These are phyloP conservation scores for Serendipita sp. DNA, from an alignment of 1,284 basidiomycete genomes.

Conservation along the genomic window DNA sequence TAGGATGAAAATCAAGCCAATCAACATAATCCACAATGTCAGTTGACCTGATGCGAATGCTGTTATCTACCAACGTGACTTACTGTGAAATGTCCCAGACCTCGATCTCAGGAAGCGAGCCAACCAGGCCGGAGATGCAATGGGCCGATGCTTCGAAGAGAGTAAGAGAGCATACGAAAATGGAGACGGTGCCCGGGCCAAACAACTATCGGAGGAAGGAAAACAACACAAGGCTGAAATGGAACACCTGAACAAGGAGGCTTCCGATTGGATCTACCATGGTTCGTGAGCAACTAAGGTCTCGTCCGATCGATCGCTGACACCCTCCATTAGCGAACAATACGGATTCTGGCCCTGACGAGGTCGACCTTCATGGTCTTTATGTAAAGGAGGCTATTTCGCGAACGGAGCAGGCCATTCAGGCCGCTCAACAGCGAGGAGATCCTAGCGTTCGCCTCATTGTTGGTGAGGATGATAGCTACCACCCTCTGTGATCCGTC, in stretches of 20 bases:
- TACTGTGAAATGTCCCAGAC: slow-evolving; percentile 20
- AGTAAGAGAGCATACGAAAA: slow-evolving; percentile 53
- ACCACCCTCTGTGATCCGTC: background rate
- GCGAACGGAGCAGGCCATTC: slow-evolving; percentile 53
- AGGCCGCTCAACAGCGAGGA: slow-evolving; percentile 51
- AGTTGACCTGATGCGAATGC: slow-evolving; percentile 9
- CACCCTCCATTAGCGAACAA: slow-evolving; percentile 58
- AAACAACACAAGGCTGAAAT: slow-evolving; percentile 70
- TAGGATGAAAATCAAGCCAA: slow-evolving; percentile 53
- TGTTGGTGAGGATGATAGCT: slow-evolving; percentile 44
- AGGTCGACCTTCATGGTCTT: slow-evolving; percentile 81
- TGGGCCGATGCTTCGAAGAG: slow-evolving; percentile 53
- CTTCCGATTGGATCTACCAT: slow-evolving; percentile 78
- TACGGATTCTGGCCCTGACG: slow-evolving; percentile 52
- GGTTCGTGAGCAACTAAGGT: slow-evolving; percentile 29
- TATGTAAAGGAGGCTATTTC: slow-evolving; percentile 88
- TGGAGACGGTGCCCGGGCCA: slow-evolving; percentile 68
- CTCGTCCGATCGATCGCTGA: background rate
- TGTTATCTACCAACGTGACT: slow-evolving; percentile 15
- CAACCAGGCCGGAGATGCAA: slow-evolving; percentile 23
- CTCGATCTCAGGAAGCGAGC: slow-evolving; percentile 18
- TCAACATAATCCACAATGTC: slow-evolving; percentile 50
- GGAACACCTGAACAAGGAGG: slow-evolving; percentile 72
- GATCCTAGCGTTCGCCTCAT: slow-evolving; percentile 68
- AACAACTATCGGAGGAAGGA: slow-evolving; percentile 72